Conservation (phyloP, 2,329 filamentous ascomycete genomes). For the Orbilia brochopaga region DNA sequence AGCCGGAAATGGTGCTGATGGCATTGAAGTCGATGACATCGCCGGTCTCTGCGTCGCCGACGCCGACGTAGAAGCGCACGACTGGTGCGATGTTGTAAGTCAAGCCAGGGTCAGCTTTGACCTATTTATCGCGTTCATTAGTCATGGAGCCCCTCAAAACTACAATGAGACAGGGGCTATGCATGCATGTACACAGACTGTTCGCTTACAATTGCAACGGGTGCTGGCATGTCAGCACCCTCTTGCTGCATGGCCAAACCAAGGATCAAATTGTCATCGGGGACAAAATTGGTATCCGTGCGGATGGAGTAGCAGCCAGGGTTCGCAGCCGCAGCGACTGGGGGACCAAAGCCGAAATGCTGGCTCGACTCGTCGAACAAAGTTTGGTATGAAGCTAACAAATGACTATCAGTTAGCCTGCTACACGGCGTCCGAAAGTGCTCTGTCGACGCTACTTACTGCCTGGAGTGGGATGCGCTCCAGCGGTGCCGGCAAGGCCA, state of each 20-base stretch:
- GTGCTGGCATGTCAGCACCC: background rate
- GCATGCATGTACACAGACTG: background rate
- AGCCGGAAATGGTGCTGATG: background rate
- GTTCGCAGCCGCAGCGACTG: background rate
- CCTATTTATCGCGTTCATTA: background rate
- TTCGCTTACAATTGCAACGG: constrained; percentile 12
- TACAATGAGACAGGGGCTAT: too few relatives aligned
- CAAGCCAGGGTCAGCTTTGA: constrained; percentile 7
- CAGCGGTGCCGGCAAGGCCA: background rate
- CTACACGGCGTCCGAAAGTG: background rate
- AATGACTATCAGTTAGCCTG: background rate
- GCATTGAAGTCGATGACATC: constrained; percentile 8
- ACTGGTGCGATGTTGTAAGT: constrained; percentile 17
- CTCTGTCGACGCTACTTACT: background rate
- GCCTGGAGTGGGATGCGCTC: background rate
- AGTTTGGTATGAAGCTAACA: constrained; percentile 9
- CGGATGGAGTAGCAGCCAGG: constrained; percentile 10
- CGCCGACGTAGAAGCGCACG: constrained; percentile 9
- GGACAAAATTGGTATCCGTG: constrained; percentile 1
- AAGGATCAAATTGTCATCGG: background rate
- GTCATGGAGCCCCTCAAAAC: too few relatives aligned
- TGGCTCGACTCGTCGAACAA: background rate
- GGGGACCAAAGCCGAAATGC: background rate
- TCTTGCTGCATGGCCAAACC: constrained; percentile 16
- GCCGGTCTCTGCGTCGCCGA: background rate